phyloP scores from a whole-genome alignment of 495 filamentous ascomycete genomes.

The Bathelium albidoporum region DNA sequence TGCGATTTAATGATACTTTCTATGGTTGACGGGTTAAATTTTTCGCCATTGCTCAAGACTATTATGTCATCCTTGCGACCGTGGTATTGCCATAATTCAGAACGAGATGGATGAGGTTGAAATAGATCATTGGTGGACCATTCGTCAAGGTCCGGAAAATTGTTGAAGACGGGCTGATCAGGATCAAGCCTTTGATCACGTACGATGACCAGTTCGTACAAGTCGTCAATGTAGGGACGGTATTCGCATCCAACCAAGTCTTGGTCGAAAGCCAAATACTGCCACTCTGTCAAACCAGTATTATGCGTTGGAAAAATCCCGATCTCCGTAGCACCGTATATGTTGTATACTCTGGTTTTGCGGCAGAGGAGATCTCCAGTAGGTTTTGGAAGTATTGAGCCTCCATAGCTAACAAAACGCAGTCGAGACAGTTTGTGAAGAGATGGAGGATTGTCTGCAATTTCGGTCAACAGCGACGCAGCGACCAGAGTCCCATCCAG shows the following conservation, averaged over 20 bases:
- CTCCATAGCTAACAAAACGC: background rate
- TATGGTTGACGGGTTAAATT: conserved; percentile 22
- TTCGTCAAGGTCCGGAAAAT: conserved; percentile 42
- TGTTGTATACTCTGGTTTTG: too few species aligned
- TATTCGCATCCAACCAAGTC: background rate
- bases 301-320: background rate
- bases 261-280: background rate
- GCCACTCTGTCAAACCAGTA: background rate
- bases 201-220: background rate
- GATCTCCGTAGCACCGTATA: background rate
- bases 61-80: conserved; percentile 52
- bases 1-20: conserved; percentile 38
- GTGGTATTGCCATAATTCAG: conserved; percentile 40
- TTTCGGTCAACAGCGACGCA: background rate
- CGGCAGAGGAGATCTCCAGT: background rate
- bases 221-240: background rate
- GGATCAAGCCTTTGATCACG: background rate
- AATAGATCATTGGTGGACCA: conserved; percentile 50
- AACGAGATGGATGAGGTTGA: conserved; percentile 38
- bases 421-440: background rate
- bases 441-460: background rate
- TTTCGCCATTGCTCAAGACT: conserved; percentile 51
- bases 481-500: background rate
- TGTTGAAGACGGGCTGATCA: conserved; percentile 34
- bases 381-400: background rate